phyloP scores from a whole-genome alignment of 345 rosid species.

The Eutrema japonicum region DNA sequence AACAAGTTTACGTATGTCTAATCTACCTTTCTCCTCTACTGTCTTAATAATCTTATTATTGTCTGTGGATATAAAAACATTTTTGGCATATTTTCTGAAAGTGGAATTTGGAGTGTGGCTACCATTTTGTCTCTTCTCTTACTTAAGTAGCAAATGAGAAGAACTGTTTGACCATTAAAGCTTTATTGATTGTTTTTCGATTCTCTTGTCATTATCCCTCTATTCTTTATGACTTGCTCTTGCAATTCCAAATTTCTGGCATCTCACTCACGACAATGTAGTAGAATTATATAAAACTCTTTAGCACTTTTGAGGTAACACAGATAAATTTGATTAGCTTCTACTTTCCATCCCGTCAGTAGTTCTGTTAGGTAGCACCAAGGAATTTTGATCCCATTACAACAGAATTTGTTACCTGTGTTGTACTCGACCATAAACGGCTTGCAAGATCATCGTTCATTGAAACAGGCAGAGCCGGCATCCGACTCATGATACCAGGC shows the following conservation, averaged over 20 bases:
- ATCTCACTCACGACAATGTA: not conserved
- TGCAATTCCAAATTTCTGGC: not conserved
- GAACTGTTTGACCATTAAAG: constrained; percentile 8
- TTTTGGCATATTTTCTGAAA: constrained; percentile 2
- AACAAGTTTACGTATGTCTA: constrained; percentile 65
- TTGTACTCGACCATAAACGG: constrained; percentile 57
- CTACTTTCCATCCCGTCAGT: not conserved
- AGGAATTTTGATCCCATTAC: not conserved
- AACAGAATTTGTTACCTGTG: constrained; percentile 58
- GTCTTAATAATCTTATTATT: not conserved
- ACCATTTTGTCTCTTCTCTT: constrained; percentile 20
- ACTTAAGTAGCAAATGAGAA: constrained; percentile 11
- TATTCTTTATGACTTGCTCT: not conserved
- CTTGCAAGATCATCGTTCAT: constrained; percentile 76
- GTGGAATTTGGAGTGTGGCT: constrained; percentile 3
- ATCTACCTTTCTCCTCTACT: not conserved
- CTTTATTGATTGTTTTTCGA: not conserved
- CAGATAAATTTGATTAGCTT: not conserved
- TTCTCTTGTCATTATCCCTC: constrained; percentile 13
- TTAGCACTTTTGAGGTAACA: not conserved
- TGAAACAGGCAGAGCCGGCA: constrained; percentile 79
- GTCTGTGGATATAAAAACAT: constrained; percentile 7
- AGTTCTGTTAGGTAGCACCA: not conserved
- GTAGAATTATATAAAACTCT: not conserved
- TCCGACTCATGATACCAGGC: constrained; percentile 94